These are phyloP conservation scores for Fusarium sp. DNA, from an alignment of 2,329 filamentous ascomycete genomes.

Conservation along the genomic window DNA sequence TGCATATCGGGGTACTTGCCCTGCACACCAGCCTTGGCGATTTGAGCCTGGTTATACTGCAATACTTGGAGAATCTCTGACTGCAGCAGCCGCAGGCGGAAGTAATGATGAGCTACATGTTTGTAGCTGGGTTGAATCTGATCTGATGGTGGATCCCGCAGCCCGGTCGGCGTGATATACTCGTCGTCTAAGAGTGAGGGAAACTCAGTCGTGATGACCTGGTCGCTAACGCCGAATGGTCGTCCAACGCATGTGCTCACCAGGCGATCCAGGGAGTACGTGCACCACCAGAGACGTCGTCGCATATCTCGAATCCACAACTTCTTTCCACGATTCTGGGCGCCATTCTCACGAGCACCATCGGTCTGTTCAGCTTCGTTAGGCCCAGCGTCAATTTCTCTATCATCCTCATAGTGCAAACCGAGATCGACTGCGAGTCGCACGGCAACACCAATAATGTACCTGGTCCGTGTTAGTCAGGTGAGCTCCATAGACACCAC, in stretches of 20 bases:
- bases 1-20: constrained; percentile 80
- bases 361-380: constrained; percentile 51
- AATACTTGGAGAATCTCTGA: constrained; percentile 95
- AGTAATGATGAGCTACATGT: constrained; percentile 90
- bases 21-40: constrained; percentile 73
- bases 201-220: constrained; percentile 95
- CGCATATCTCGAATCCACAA: constrained; percentile 89
- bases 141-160: constrained; percentile 70
- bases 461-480: constrained; percentile 58
- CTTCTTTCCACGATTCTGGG: constrained; percentile 70
- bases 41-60: constrained; percentile 89
- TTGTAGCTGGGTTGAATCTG: constrained; percentile 82
- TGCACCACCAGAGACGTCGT: constrained; percentile 94
- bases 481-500: constrained; percentile 7
- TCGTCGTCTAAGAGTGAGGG: constrained; percentile 89
- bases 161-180: constrained; percentile 84
- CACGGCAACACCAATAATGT: constrained; percentile 94
- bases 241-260: constrained; percentile 94
- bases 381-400: constrained; percentile 64
- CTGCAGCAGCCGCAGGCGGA: constrained; percentile 86
- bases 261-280: constrained; percentile 93
- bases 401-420: constrained; percentile 90
- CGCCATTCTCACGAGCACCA: constrained; percentile 50
- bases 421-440: constrained; percentile 91
- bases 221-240: constrained; percentile 94